These are phyloP conservation scores for Phytopythium oedochilum DNA, from an alignment of 352 stramenopile species.

Conservation along the genomic window DNA sequence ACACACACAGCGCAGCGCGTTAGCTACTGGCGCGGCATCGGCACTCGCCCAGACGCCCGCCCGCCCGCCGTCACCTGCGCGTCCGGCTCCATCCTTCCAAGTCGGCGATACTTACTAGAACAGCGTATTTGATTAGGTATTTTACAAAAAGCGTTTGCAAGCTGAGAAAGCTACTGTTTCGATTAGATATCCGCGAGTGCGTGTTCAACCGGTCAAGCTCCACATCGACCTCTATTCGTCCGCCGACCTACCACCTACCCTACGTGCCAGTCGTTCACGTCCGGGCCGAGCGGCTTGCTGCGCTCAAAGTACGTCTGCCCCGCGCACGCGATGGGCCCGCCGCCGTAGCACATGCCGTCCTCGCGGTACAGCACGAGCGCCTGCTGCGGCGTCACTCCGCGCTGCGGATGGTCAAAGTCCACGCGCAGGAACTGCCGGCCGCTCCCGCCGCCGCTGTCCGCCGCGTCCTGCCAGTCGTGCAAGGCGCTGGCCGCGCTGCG, in stretches of 20 bases:
- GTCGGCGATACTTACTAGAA: background rate
- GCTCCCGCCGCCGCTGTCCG: background rate
- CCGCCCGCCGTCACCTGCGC: background rate
- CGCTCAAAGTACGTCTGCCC: slow-evolving; percentile 70
- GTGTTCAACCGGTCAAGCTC: background rate
- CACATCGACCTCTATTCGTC: background rate
- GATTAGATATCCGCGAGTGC: background rate
- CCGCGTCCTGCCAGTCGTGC: slow-evolving; percentile 37
- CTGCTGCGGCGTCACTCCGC: slow-evolving; percentile 80
- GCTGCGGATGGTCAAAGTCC: slow-evolving; percentile 78
- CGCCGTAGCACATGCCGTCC: slow-evolving; percentile 79
- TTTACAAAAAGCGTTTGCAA: background rate
- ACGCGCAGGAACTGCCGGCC: slow-evolving; percentile 43
- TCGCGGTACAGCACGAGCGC: slow-evolving; percentile 81
- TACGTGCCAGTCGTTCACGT: slow-evolving; percentile 52
- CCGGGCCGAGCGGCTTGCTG: slow-evolving; percentile 29
- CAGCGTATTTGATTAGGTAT: background rate
- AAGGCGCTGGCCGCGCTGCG: slow-evolving; percentile 28
- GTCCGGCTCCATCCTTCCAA: background rate
- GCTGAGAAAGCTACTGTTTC: background rate
- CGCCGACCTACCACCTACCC: background rate
- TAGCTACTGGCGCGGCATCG: background rate
- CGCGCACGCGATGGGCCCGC: slow-evolving; percentile 58
- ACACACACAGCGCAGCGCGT: background rate
- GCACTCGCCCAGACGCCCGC: background rate